Evolutionary conservation across 176 grass and related monocot genomes (phyloP), one percentile per base, ranked within the genome.

Genomic region (Chloris gayana): DNA sequence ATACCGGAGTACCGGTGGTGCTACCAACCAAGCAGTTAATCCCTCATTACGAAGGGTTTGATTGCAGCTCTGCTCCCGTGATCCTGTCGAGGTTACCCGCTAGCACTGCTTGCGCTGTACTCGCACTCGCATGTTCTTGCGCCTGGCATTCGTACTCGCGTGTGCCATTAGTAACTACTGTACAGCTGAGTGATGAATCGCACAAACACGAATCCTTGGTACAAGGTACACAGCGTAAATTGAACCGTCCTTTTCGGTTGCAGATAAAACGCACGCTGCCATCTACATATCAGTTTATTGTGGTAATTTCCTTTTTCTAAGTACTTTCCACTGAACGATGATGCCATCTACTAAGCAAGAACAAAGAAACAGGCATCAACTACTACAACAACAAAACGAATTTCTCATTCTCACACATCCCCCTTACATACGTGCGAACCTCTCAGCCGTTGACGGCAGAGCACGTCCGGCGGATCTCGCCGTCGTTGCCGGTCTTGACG

Each of bases 391-490:
- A n/a, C n/a, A n/a, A n/a, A 77, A 84, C 65, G 22, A 85, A 85
- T 78, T 67, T 38, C 64, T 35, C 73, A 60, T 47, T 25, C 13
- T 57, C 8, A 58, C n/a, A n/a, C 35, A 37, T 2, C 27, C 72
- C 32, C 45, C 50, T 67, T 67, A 35, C 31, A 66, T 21, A 10
- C 38, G 33, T 35, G 32, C 30, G 4, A 67, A 18, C 32, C 6
- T 4, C 24, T 86, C 73, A 91, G 81, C 80, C 84, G 32, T 95
- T 98, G 51, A 95, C 84, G 47, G 82, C 86, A 26, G 59, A 80
- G 87, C 96, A 98, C 38, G 80, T 56, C 37, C 65, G 67, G n/a
- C 90, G 86, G 71, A 98, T 49, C 86, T 98, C 96, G 39, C 96
- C 92, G 47, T 89, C 86, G 35, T 81, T 51, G 65, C 84, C 92